Base-by-base conservation (phyloP, 2,329 filamentous ascomycete genomes). In the Alternaria sp. region DNA sequence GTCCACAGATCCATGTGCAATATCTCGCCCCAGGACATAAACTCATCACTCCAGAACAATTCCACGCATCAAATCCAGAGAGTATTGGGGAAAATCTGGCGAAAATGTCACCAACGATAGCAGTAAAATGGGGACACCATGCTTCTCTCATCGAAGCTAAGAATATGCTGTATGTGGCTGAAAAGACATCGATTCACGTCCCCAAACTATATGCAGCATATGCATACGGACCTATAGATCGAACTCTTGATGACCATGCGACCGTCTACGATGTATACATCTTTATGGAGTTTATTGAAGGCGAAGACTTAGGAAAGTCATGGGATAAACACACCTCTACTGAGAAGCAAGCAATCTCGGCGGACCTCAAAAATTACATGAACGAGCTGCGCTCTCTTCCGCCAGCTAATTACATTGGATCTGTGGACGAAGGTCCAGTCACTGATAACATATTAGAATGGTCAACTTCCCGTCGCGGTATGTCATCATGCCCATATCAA, bases 381-480 rank as follows among this genome's bases (percentile, higher is more conserved):
- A 64, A 58, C 45, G 64, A 72, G 43, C 62, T 68, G 59, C 67
- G 66, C 43, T 63, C 61, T 62, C 46, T 70, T 57, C 66, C 62
- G 23, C 12, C 63, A 17, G 47, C 62, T 7, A 45, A 46, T n/a
- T 69, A 70, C 45, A 69, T 70, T 8, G 67, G 69, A 59, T 68
- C 66, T 17, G 66, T 67, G 26, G 32, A 70, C 52, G 44, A 43
- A 13, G 69, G 69, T 46, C 66, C 67, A 30, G 66, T 70, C 19
- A 70, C 61, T 60, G 67, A 69, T 70, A 15, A 63, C n/a, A 70
- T 71, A n/a, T 59, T 71, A 43, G 64, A 71, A 45, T 69, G 69
- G 69, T 68, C 61, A 44, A 68, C 68, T 57, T 61, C 57, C 51
- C 61, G 13, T 10, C 63, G 26, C 66, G 67, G 69, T 67, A 12